Percentiles rank a stretch among this genome's conserved stretches.
These are phyloP conservation scores for Pseudomonodictys pantanalensis DNA, from an alignment of 495 filamentous ascomycete species.

Conservation along the genomic window DNA sequence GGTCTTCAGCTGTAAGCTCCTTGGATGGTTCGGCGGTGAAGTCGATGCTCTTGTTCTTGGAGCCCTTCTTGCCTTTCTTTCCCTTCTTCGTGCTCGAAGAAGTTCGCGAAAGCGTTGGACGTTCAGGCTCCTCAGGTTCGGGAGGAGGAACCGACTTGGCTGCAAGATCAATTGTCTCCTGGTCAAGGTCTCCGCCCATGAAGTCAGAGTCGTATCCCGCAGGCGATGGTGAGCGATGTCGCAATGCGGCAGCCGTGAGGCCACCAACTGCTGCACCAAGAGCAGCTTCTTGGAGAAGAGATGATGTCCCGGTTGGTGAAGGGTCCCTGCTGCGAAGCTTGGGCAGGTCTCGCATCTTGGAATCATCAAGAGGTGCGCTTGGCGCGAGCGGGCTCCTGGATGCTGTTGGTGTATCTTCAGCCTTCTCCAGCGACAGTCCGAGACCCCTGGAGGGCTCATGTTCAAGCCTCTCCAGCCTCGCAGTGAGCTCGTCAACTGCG, in stretches of 20 bases:
- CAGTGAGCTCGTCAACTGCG: not conserved
- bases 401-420: not conserved
- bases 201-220: slow-evolving; percentile 27
- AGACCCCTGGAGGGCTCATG: no score
- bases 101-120: slow-evolving; percentile 11
- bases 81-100: slow-evolving; percentile 26
- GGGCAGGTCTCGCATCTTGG: not conserved
- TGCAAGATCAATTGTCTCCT: slow-evolving; percentile 24
- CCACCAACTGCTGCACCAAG: slow-evolving; percentile 14
- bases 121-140: slow-evolving; percentile 8
- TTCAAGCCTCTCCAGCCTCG: not conserved
- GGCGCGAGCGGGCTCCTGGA: slow-evolving; percentile 8
- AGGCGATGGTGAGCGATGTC: slow-evolving; percentile 13
- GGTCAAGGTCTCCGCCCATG: slow-evolving; percentile 29
- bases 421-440: not conserved
- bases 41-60: slow-evolving; percentile 27
- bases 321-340: slow-evolving; percentile 9
- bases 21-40: slow-evolving; percentile 4
- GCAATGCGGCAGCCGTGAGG: not conserved
- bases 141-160: slow-evolving; percentile 1
- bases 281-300: slow-evolving; percentile 16
- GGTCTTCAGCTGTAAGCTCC: slow-evolving; percentile 23
- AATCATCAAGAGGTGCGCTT: slow-evolving; percentile 16
- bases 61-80: slow-evolving; percentile 33
- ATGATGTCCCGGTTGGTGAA: slow-evolving; percentile 17